Conservation (phyloP, 805 yeast species). For the Candida stauntonica region DNA sequence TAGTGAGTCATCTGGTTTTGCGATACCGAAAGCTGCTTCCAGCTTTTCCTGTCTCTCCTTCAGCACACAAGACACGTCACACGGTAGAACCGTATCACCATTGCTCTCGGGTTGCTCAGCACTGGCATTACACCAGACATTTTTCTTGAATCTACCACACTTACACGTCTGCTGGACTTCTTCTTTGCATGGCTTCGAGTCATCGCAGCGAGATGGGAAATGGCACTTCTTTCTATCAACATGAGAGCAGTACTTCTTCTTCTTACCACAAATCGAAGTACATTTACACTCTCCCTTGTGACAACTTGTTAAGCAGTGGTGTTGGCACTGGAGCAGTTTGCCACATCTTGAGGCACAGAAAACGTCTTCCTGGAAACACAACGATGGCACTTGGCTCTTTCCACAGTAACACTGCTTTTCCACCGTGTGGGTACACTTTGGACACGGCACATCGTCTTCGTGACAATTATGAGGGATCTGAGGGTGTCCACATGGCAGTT, state of each 20-base stretch:
- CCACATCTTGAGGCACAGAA: slow-evolving; percentile 70
- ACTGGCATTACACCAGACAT: slow-evolving; percentile 57
- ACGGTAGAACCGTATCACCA: slow-evolving; percentile 40
- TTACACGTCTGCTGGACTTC: slow-evolving; percentile 49
- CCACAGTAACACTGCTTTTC: slow-evolving; percentile 63
- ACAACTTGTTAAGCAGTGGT: slow-evolving; percentile 50
- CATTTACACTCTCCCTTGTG: slow-evolving; percentile 67
- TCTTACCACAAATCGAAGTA: slow-evolving; percentile 51
- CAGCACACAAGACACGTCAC: slow-evolving; percentile 68
- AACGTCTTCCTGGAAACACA: slow-evolving; percentile 63
- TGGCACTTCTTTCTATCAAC: slow-evolving; percentile 64
- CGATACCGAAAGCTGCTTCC: slow-evolving; percentile 54
- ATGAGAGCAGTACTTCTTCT: slow-evolving; percentile 61
- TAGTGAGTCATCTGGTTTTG: slow-evolving; percentile 2
- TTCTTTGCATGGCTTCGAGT: slow-evolving; percentile 46
- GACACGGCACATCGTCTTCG: slow-evolving; percentile 58
- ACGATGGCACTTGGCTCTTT: slow-evolving; percentile 47
- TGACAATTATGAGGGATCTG: slow-evolving; percentile 75
- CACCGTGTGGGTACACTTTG: slow-evolving; percentile 66
- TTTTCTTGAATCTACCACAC: slow-evolving; percentile 54
- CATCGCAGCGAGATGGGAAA: slow-evolving; percentile 48
- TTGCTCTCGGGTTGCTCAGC: slow-evolving; percentile 28
- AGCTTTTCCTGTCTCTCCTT: slow-evolving; percentile 56
- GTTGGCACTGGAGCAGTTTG: slow-evolving; percentile 42
- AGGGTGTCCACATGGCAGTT: slow-evolving; percentile 63